Percentiles rank a stretch among this genome's conserved stretches.
These are phyloP conservation scores for Penicillium sp. DNA, from an alignment of 2,329 filamentous ascomycete species.

Conservation along the genomic window DNA sequence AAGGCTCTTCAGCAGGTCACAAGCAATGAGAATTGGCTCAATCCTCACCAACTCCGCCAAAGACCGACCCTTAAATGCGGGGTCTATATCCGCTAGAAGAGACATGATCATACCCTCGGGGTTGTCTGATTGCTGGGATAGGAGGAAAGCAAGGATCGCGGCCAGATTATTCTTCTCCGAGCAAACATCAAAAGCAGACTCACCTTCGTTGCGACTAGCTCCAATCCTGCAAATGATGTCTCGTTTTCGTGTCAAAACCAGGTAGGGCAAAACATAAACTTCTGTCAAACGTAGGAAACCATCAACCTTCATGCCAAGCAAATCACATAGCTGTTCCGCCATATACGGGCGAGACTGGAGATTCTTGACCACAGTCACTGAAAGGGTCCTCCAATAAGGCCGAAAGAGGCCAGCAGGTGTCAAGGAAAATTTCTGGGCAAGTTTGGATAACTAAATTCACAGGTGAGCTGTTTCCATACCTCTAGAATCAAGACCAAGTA, in stretches of 20 bases:
- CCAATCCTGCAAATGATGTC: conserved; percentile 81
- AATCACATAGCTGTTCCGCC: conserved; percentile 72
- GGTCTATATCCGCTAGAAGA: conserved; percentile 65
- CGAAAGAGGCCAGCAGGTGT: conserved; percentile 69
- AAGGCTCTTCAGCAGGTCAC: conserved; percentile 77
- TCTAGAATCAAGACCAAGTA: neutral
- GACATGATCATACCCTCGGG: conserved; percentile 66
- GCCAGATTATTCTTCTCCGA: conserved; percentile 58
- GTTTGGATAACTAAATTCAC: conserved; percentile 58
- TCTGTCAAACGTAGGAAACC: conserved; percentile 75
- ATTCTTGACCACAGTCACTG: conserved; percentile 78
- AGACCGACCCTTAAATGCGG: conserved; percentile 64
- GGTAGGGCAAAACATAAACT: conserved; percentile 75
- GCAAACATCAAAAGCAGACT: conserved; percentile 60
- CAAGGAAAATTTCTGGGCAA: conserved; percentile 64
- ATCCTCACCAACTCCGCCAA: conserved; percentile 68
- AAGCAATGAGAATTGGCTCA: conserved; percentile 71
- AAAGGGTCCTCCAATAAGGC: conserved; percentile 85
- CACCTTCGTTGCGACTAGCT: conserved; percentile 57
- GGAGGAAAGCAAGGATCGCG: conserved; percentile 56
- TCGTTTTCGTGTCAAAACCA: conserved; percentile 73
- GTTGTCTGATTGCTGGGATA: conserved; percentile 62
- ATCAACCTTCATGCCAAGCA: conserved; percentile 71
- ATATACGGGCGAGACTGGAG: conserved; percentile 77
- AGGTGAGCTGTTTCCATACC: neutral